Percentiles rank a stretch among this genome's conserved stretches.
These are phyloP conservation scores for Ustilago shanxiensis DNA, from an alignment of 1,284 basidiomycete species.

Conservation along the genomic window DNA sequence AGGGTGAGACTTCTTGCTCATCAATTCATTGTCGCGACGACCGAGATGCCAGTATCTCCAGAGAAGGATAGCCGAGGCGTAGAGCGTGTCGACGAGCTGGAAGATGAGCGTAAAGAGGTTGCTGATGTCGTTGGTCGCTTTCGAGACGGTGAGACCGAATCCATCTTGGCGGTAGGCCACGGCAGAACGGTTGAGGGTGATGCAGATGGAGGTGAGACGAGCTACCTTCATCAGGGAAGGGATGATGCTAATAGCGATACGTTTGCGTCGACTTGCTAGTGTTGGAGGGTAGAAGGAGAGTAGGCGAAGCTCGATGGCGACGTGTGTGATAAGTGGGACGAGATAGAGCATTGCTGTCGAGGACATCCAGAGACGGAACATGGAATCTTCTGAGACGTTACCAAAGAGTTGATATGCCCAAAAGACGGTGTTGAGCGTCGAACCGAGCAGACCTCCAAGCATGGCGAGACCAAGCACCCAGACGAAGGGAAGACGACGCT, in stretches of 20 bases:
- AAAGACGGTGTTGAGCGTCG: constrained; percentile 55
- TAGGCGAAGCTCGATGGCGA: constrained; percentile 51
- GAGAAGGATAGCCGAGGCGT: constrained; percentile 43
- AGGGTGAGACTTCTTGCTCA: constrained; percentile 29
- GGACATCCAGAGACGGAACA: constrained; percentile 50
- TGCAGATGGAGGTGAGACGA: constrained; percentile 43
- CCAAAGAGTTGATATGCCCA: constrained; percentile 55
- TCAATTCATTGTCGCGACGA: constrained; percentile 42
- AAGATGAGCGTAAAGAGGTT: constrained; percentile 47
- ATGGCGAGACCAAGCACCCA: constrained; percentile 52
- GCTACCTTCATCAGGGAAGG: constrained; percentile 48
- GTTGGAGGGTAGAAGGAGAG: constrained; percentile 54
- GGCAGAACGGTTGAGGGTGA: constrained; percentile 29
- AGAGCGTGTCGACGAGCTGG: constrained; percentile 48
- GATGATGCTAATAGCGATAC: constrained; percentile 40
- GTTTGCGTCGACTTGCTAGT: constrained; percentile 39
- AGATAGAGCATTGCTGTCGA: constrained; percentile 53
- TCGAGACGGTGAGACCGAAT: constrained; percentile 27
- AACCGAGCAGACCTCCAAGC: constrained; percentile 52
- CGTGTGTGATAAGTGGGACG: constrained; percentile 50
- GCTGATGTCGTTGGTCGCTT: constrained; percentile 34
- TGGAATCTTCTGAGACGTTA: constrained; percentile 29
- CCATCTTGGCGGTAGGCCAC: constrained; percentile 13
- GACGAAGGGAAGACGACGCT: constrained; percentile 43
- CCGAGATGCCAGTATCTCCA: constrained; percentile 54